Evolutionary conservation across 768 basidiomycete genomes (phyloP), one percentile per base, ranked within the genome.

Genomic region (Dentipellis sp.): DNA sequence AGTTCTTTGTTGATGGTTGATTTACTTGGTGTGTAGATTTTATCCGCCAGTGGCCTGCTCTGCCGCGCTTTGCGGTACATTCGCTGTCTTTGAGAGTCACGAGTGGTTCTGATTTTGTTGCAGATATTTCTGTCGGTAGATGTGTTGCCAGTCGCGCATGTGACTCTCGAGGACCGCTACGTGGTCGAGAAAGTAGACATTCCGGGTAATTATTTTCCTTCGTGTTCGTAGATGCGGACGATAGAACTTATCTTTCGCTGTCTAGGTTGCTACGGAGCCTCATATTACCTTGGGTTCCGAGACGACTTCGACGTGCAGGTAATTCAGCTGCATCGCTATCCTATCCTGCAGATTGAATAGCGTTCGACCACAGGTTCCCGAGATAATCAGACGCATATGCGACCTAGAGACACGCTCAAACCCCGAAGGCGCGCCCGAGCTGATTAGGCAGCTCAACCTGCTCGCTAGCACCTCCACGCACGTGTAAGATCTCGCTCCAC

Each of bases 71-170:
- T 23, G 78, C 83, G 16, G 83, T 83, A 61, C 60, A 80, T 75
- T 22, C 21, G 1, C 21, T 19, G n/a, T 35, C 17, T 29, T n/a
- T 39, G 48, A 22, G 19, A 11, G 10, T 7, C 14, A 35, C 4
- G 36, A 9, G 11, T 40, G 54, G 39, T 38, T 36, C 14, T 54
- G 10, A 40, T 29, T 14, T 45, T 9, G 10, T 23, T n/a, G 10
- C 54, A 84, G 79, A 76, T 88, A 38, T 87, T 88, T 68, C 71
- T 86, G 14, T 80, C 82, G 0, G 78, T 83, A 34, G 73, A 73
- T 34, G 68, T 81, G 36, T 71, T 81, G 4, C 78, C 81, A 6
- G 65, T 76, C 6, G 72, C 82, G 4, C 72, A 74, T 48, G 76
- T 86, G 10, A 64, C 75, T 0, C 52, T 63, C 1, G 73, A 75